Conservation (phyloP, 306 rosid genomes). For the Fragaria vesca region DNA sequence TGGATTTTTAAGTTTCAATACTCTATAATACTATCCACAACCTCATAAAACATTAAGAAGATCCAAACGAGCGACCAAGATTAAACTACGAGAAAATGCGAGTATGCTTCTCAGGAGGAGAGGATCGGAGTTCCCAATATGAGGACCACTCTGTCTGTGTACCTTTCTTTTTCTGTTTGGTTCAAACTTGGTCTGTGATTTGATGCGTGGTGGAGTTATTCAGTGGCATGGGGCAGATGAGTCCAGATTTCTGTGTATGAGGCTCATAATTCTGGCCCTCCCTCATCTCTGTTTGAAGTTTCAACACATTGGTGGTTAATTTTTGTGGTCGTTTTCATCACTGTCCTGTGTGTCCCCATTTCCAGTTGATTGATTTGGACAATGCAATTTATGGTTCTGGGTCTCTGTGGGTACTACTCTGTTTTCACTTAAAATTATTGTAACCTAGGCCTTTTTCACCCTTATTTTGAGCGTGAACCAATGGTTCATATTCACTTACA, state of each 20-base stretch:
- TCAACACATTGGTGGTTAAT: background rate
- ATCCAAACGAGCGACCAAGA: background rate
- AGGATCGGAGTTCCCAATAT: background rate
- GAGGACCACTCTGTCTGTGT: background rate
- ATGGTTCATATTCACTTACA: background rate
- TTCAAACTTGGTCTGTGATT: background rate
- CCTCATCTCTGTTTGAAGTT: background rate
- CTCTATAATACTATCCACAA: background rate
- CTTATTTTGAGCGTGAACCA: background rate
- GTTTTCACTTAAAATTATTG: background rate
- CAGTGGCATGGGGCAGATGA: background rate
- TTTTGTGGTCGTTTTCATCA: background rate
- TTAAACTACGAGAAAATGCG: background rate
- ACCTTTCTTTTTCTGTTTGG: background rate
- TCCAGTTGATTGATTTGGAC: background rate
- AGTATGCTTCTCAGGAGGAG: background rate
- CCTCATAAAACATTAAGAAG: background rate
- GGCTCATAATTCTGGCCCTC: constrained; percentile 3
- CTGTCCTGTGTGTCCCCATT: background rate
- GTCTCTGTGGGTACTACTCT: background rate
- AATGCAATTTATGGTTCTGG: background rate
- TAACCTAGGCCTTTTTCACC: background rate
- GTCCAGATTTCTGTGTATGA: background rate
- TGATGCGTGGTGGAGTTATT: constrained; percentile 1
- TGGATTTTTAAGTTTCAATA: background rate